Base-by-base conservation (phyloP, 768 basidiomycete genomes). In the Tricholoma hemisulphureum region DNA sequence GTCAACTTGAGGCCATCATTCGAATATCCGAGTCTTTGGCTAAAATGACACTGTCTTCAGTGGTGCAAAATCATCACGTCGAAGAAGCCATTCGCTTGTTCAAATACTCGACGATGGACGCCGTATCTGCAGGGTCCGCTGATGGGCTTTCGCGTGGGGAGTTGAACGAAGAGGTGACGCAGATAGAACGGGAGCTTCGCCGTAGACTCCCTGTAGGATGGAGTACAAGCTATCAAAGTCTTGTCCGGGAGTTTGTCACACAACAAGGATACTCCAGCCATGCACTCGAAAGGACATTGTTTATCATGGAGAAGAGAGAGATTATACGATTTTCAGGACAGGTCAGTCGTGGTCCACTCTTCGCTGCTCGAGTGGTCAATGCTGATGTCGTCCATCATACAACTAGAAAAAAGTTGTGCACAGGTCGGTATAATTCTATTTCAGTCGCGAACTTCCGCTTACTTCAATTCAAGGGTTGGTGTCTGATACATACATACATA, bases 81-180 rank as follows among this genome's bases (percentile, higher is more conserved):
- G 95, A 98, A 72, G 97, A 99, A 72, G 92, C 97, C 6, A 98
- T 98, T 64, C 89, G 97, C 9, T 74, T 99, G 39, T 99, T 99
- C 87, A 98, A 96, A 68, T 95, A 88, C 75, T 98, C 95, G 8
- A 98, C 97, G 2, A 98, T 99, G 96, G 95, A 98, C 70, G 97
- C 97, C 23, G 95, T 98, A 24, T 89, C 91, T 11, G 94, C 95
- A 0, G 95, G 97, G 11, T 89, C 92, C 29, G 87, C 89, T 16
- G 97, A 98, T 64, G 97, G 97, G 0, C 77, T 98, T 58, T 91
- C 93, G 13, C 85, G 95, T 41, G 88, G 89, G 3, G 94, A 95
- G 65, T 75, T 98, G 35, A 95, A 95, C 69, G 95, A 95, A 54
- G 96, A 98, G 75, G 94, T 98, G 81, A 76, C 80, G 28, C 81